Percentiles rank a stretch among this genome's conserved stretches.
These are phyloP conservation scores for Aspergillus sclerotioniger DNA, from an alignment of 495 filamentous ascomycete genomes.

Conservation along the genomic window DNA sequence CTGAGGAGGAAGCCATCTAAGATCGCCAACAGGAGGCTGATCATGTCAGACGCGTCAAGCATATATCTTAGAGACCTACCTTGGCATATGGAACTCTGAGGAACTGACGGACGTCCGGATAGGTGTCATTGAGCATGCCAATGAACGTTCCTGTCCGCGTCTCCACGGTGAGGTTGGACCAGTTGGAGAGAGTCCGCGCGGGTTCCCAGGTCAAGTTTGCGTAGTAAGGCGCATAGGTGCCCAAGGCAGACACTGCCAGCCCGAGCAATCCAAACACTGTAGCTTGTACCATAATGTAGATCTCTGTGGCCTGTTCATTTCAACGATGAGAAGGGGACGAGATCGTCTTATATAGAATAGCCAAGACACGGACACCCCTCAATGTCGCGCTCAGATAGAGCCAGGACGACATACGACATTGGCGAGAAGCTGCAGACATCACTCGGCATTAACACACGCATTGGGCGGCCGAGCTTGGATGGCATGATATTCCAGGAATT, in stretches of 20 bases:
- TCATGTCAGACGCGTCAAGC: not conserved
- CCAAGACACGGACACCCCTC: not conserved
- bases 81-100: slow-evolving; percentile 11
- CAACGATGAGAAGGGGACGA: not conserved
- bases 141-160: slow-evolving; percentile 15
- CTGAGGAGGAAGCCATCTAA: slow-evolving; percentile 13
- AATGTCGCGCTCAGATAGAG: not conserved
- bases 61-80: not conserved
- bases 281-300: not conserved
- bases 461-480: not conserved
- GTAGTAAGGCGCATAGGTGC: slow-evolving; percentile 13
- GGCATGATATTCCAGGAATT: not conserved
- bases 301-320: not conserved
- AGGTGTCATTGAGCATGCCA: slow-evolving; percentile 12
- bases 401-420: not conserved
- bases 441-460: not conserved
- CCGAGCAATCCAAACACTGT: not conserved
- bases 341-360: not conserved
- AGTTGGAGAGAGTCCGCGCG: slow-evolving; percentile 14
- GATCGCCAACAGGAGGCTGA: slow-evolving; percentile 11
- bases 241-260: not conserved
- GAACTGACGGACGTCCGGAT: slow-evolving; percentile 16
- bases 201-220: slow-evolving; percentile 17
- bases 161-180: slow-evolving; percentile 16
- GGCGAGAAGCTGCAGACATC: not conserved